Evolutionary conservation across 1,139 yeast species (phyloP), one percentile per base, ranked within the genome.

Genomic region (Pichia sp.): DNA sequence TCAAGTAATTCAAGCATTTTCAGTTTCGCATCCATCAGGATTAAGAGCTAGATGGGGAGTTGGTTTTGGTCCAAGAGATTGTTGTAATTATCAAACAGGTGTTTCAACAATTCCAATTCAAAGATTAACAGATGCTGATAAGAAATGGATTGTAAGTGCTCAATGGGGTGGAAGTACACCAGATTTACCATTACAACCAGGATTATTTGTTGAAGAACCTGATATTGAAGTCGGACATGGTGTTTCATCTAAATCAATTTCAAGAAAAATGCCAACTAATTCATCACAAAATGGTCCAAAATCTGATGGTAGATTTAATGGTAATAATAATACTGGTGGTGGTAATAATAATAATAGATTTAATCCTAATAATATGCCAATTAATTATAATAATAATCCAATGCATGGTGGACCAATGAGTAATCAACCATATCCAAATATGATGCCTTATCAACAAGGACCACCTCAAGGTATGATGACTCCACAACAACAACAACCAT

Each of bases 1-100:
- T 63, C 78, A 75, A 55, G 90, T 89, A 30, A 74, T 74, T 55
- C 72, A 73, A 52, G 73, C 73, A 31, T 58, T 61, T 44, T 58
- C 65, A 4, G 57, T 57, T 40, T 58, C 61, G 33, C 66, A 63
- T 53, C 64, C 66, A 11, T 58, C 65, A 46, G 83, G 83, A 5
- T 78, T 80, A 63, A 86, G 92, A 70, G 87, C 95, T 8, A 78
- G 97, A 64, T 92, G 98, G 98, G 98, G 97, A 57, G 97, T 92
- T 56, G 98, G 98, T 2, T 92, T 87, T 64, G 98, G 98, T 4
- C 98, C 98, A 46, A 81, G 98, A 72, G 97, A 92, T 65, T 90
- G 97, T 71, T 88, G 96, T 66, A 94, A 92, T 67, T 92, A 92
- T 66, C 92, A 85, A 63, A 83, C 84, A 52, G 98, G 98, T 54